Evolutionary conservation across 2,329 filamentous ascomycete genomes (phyloP), one percentile per base, ranked within the genome.

Genomic region (Curvularia verruculosa): DNA sequence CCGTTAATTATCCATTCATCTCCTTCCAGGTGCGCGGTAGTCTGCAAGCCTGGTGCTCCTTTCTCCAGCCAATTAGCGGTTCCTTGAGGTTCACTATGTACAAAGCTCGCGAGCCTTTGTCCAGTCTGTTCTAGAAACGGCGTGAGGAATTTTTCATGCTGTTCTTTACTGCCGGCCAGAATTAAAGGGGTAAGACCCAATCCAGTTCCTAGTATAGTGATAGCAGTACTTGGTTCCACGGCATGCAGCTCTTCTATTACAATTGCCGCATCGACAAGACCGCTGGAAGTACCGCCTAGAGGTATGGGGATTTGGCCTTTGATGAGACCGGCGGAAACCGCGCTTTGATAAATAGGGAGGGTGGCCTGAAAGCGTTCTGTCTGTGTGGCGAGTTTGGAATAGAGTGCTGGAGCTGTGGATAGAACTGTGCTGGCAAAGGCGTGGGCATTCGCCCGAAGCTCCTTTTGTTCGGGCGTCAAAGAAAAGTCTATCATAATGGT

Each of bases 221-320:
- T 63, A 0, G 81, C 76, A 0, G 79, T 76, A 15, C 78, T 79
- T 0, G 80, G 78, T 58, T 86, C 84, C 34, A 82, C 78, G 1
- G 80, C 73, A 61, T 82, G 85, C 56, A 83, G 76, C 58, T 85
- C 83, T 61, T 85, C 83, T 0, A 84, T 78, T 13, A 83, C 60
- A 39, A 85, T 77, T 0, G 81, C 78, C 0, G 81, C 77, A 49
- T 85, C 82, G 6, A 83, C 54, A 0, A 85, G 71, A 8, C 73
- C 76, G 0, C 75, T 77, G 5, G 76, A 78, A 7, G 64, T 75
- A 15, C 84, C 84, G 28, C 83, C 83, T 5, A 83, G 71, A 1
- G 72, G 49, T 3, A 73, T 66, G 1, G 82, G 75, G 7, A 85
- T 71, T 52, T 83, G 79, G 9, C 77, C 79, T 61, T 80, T 81